A percentile compares a stretch with the other conserved stretches of the same genome.
Conservation (phyloP, 2,329 filamentous ascomycete species). For the Dactylellina parvicollis region DNA sequence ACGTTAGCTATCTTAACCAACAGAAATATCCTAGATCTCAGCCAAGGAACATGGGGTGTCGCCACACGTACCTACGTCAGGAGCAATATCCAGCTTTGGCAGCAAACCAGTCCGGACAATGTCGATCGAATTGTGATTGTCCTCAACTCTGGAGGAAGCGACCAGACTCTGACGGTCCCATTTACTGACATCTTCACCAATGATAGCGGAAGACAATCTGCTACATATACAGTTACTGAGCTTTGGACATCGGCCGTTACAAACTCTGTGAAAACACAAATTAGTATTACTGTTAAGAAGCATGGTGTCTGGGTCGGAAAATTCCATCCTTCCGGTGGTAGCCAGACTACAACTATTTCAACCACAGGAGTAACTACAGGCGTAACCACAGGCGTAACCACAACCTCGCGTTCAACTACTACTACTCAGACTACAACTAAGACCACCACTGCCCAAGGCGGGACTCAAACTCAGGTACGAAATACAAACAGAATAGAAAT, state of each 20-base stretch:
- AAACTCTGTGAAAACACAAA: conserved; percentile 25
- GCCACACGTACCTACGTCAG: conserved; percentile 54
- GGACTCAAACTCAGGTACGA: conserved; percentile 21
- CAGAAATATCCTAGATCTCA: conserved; percentile 63
- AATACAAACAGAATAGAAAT: not conserved
- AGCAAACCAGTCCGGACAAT: conserved; percentile 58
- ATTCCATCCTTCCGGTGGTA: conserved; percentile 17
- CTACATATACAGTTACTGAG: conserved; percentile 60
- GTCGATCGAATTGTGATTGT: conserved; percentile 60
- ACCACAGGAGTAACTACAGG: not conserved
- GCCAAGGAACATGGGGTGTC: conserved; percentile 60
- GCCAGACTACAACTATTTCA: not conserved
- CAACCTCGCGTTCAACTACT: not conserved
- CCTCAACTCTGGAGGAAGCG: conserved; percentile 19
- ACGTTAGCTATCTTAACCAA: conserved; percentile 63
- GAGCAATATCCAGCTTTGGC: conserved; percentile 28
- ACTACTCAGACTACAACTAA: not conserved
- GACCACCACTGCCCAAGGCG: conserved; percentile 3
- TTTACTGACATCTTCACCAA: conserved; percentile 26
- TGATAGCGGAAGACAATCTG: conserved; percentile 20
- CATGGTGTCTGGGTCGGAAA: conserved; percentile 31
- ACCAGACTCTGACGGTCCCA: conserved; percentile 18
- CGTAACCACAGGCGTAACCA: not conserved
- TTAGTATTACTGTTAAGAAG: conserved; percentile 17
- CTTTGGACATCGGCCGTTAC: conserved; percentile 61